Conservation (phyloP, 2,329 filamentous ascomycete species). For the Ophiostoma ulmi region DNA sequence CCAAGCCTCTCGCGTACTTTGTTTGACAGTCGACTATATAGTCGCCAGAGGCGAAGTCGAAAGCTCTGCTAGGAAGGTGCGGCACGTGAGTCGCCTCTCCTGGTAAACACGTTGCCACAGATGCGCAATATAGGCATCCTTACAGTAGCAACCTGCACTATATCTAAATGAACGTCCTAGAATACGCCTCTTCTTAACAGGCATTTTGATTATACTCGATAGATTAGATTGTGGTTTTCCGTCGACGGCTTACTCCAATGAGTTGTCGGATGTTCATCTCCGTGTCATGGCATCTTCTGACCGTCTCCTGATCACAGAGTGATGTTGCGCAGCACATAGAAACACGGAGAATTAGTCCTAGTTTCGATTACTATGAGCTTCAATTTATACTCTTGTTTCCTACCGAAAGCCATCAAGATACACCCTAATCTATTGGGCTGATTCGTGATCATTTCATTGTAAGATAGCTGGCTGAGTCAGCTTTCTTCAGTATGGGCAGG, state of each 20-base stretch:
- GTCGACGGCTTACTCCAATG: not conserved
- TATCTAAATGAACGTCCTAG: not conserved
- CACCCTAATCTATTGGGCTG: too few relatives aligned
- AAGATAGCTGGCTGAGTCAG: too few relatives aligned
- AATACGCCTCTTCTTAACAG: not conserved
- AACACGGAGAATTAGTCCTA: too few relatives aligned
- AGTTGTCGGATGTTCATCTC: not conserved
- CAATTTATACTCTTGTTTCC: too few relatives aligned
- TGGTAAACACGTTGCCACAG: not conserved
- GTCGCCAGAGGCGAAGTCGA: not conserved
- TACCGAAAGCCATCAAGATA: too few relatives aligned
- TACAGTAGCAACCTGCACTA: not conserved
- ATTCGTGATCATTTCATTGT: too few relatives aligned
- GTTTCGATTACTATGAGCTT: too few relatives aligned
- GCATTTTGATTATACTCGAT: not conserved
- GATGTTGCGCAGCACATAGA: too few relatives aligned
- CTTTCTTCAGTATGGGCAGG: too few relatives aligned
- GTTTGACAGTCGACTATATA: not conserved
- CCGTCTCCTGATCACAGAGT: not conserved
- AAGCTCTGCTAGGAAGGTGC: not conserved
- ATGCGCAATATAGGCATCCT: not conserved
- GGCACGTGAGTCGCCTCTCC: not conserved
- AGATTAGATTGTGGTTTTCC: not conserved
- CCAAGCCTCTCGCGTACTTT: not conserved
- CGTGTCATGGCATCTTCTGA: not conserved